Percentiles rank a stretch among this genome's conserved stretches.
These are phyloP conservation scores for Xylaria sp. DNA, from an alignment of 2,329 filamentous ascomycete species.

Conservation along the genomic window DNA sequence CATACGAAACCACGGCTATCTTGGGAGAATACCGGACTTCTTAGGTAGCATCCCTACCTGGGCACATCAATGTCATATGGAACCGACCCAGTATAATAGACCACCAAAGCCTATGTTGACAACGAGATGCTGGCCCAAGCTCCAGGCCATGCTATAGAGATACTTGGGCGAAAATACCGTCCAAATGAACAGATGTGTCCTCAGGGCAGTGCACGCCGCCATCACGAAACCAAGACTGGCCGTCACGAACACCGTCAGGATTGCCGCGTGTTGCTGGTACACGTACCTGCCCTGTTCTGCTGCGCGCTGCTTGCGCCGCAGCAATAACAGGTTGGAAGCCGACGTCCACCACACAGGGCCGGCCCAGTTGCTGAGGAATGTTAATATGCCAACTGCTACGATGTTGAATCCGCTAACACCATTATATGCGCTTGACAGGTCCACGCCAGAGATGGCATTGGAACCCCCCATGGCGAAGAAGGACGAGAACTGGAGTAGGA, in stretches of 20 bases:
- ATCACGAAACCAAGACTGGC: slow-evolving; percentile 74
- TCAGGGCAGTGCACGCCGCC: slow-evolving; percentile 80
- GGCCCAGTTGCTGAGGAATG: slow-evolving; percentile 89
- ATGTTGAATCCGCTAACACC: slow-evolving; percentile 82
- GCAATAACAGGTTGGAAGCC: slow-evolving; percentile 62
- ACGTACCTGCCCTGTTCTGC: slow-evolving; percentile 28
- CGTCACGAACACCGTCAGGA: slow-evolving; percentile 73
- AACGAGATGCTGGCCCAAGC: slow-evolving; percentile 75
- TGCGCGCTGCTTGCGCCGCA: slow-evolving; percentile 41
- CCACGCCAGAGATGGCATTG: slow-evolving; percentile 94
- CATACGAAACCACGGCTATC: background rate
- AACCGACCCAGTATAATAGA: slow-evolving; percentile 57
- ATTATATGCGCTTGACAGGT: slow-evolving; percentile 94
- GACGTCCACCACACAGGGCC: slow-evolving; percentile 86
- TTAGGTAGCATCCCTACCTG: slow-evolving; percentile 1
- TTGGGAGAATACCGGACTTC: background rate
- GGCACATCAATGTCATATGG: slow-evolving; percentile 9
- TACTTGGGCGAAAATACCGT: slow-evolving; percentile 98
- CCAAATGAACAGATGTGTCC: slow-evolving; percentile 96
- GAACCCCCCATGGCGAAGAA: slow-evolving; percentile 92
- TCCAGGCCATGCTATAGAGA: slow-evolving; percentile 90
- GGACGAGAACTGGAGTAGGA: slow-evolving; percentile 77
- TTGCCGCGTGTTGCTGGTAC: slow-evolving; percentile 57
- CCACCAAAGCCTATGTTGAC: slow-evolving; percentile 69
- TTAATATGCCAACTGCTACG: slow-evolving; percentile 76